Conservation (phyloP, 192 early-diverging fungal genomes). For the Paraglomus brasilianum region DNA sequence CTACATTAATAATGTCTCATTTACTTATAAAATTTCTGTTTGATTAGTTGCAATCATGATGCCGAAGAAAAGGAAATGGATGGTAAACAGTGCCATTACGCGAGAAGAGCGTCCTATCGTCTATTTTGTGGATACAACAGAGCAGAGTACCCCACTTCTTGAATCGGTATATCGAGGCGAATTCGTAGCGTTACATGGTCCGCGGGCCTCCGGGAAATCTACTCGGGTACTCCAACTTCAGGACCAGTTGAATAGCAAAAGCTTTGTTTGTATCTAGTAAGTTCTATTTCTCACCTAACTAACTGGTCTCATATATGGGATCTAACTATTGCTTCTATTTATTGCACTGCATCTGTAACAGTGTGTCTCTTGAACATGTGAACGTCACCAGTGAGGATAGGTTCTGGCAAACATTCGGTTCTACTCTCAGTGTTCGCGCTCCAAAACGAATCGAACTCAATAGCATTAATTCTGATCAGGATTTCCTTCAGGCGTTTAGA, state of each 20-base stretch:
- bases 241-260: slow-evolving; percentile 25
- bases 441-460: not conserved
- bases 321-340: no score
- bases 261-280: slow-evolving; percentile 33
- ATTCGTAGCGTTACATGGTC: slow-evolving; percentile 27
- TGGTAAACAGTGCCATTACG: slow-evolving; percentile 33
- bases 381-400: not conserved
- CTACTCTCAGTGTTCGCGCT: not conserved
- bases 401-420: slow-evolving; percentile 17
- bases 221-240: slow-evolving; percentile 26
- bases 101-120: slow-evolving; percentile 16
- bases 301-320: no score
- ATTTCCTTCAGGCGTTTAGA: slow-evolving; percentile 16
- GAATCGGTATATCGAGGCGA: slow-evolving; percentile 23
- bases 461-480: not conserved
- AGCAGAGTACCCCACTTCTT: slow-evolving; percentile 26
- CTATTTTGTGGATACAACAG: slow-evolving; percentile 25
- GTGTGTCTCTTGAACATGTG: slow-evolving; percentile 20
- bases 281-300: no score
- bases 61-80: slow-evolving; percentile 31
- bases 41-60: not conserved
- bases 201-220: slow-evolving; percentile 32
- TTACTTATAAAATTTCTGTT: slow-evolving; percentile 22
- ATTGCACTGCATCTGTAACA: no score
- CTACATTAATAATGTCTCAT: not conserved